Conservation (phyloP, 768 basidiomycete species). For the Phlebiopsis flavidoalba region DNA sequence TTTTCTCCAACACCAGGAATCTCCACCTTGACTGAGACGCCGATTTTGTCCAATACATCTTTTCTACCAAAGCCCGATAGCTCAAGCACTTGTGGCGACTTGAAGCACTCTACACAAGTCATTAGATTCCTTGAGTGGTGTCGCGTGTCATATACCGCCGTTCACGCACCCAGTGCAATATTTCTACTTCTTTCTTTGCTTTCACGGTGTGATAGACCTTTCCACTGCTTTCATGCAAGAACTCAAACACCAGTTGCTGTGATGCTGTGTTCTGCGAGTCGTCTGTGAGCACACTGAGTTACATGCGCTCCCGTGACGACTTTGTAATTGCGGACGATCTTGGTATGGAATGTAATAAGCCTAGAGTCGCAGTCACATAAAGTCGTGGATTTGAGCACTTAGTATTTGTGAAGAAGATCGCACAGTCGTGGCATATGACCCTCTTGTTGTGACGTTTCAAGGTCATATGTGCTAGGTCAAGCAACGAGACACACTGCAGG, state of each 20-base stretch:
- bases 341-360: conserved; percentile 13
- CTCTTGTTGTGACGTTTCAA: conserved; percentile 8
- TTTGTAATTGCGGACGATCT: conserved; percentile 9
- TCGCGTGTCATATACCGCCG: not conserved
- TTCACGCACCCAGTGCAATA: conserved; percentile 9
- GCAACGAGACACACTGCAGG: conserved; percentile 4
- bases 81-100: conserved; percentile 43
- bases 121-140: not conserved
- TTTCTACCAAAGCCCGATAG: conserved; percentile 43
- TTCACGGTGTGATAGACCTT: conserved; percentile 3
- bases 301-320: conserved; percentile 10
- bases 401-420: not conserved
- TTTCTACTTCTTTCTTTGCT: conserved; percentile 7
- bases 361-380: not conserved
- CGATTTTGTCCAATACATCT: conserved; percentile 26
- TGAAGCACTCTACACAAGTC: conserved; percentile 29
- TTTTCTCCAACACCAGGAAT: conserved; percentile 45
- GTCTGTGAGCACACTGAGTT: conserved; percentile 5
- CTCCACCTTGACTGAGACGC: conserved; percentile 31
- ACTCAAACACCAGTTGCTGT: conserved; percentile 6
- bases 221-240: conserved; percentile 1
- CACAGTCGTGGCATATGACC: conserved; percentile 11
- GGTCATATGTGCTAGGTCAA: conserved; percentile 10
- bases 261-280: not conserved
- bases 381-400: not conserved